A percentile compares a stretch with the other conserved stretches of the same genome.
Evolutionary conservation across 257 asterid genomes (phyloP).

Genomic region (Scutellaria baicalensis): DNA sequence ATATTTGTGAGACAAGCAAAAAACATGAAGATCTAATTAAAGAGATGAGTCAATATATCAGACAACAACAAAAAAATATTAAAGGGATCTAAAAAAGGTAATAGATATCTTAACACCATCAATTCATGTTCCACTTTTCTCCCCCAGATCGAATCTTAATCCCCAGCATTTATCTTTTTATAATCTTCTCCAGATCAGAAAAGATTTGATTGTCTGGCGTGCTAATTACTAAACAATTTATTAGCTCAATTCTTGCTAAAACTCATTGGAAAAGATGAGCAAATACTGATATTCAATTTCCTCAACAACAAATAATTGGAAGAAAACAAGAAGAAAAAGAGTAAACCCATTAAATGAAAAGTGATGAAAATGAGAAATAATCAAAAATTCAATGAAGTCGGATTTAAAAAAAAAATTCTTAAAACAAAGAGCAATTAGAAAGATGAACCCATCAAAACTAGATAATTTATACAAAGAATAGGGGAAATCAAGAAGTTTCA

Average conservation of each 20-base stretch:
- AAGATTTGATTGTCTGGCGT: conserved; percentile 19
- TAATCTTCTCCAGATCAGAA: conserved; percentile 20
- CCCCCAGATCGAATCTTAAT: conserved; percentile 29
- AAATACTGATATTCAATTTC: not conserved
- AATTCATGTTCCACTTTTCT: conserved; percentile 26
- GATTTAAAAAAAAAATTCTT: too few species aligned
- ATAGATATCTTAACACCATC: conserved; percentile 12
- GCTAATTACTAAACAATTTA: conserved; percentile 6
- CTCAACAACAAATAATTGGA: not conserved
- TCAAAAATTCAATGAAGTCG: too few species aligned
- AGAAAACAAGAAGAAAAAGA: too few species aligned
- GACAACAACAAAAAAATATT: not conserved
- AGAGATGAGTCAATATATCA: not conserved
- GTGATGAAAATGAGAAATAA: too few species aligned
- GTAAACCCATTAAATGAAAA: too few species aligned
- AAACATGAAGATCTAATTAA: not conserved
- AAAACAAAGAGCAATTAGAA: not conserved
- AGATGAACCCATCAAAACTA: not conserved
- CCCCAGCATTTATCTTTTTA: conserved; percentile 4
- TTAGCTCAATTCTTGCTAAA: not conserved
- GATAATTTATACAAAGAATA: not conserved
- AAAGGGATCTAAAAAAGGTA: conserved; percentile 18
- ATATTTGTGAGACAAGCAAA: not conserved
- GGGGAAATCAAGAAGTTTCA: not conserved
- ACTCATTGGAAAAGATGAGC: not conserved